Conservation (phyloP, 495 filamentous ascomycete species). For the Penicillium silybi region DNA sequence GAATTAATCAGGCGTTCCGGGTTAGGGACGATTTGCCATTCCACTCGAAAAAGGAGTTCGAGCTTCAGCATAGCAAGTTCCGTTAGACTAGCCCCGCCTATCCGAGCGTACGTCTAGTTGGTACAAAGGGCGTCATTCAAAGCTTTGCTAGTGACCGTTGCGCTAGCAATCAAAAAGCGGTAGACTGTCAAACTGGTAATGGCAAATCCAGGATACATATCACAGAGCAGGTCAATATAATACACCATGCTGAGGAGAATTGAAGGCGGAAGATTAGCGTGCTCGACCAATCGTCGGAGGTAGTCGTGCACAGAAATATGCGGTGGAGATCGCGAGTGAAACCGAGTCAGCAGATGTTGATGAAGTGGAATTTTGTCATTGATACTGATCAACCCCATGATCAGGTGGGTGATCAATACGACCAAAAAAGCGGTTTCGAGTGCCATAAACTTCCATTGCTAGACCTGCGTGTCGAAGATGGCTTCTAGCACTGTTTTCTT, state of each 20-base stretch:
- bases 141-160: slow-evolving; percentile 1
- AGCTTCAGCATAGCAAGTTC: slow-evolving; percentile 89
- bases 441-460: slow-evolving; percentile 1
- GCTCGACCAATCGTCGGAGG: not conserved
- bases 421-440: too few species aligned
- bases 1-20: slow-evolving; percentile 88
- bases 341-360: too few species aligned
- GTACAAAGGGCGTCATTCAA: not conserved
- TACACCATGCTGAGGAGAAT: slow-evolving; percentile 2
- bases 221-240: not conserved
- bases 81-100: not conserved
- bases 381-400: too few species aligned
- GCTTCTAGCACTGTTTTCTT: slow-evolving; percentile 13
- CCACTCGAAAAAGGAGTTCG: slow-evolving; percentile 81
- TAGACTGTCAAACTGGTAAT: not conserved
- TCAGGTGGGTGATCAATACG: too few species aligned
- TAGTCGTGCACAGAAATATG: not conserved
- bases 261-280: not conserved
- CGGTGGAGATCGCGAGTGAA: not conserved
- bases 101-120: not conserved
- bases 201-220: not conserved
- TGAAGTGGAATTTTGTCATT: too few species aligned
- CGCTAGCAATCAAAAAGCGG: not conserved
- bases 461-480: slow-evolving; percentile 21
- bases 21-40: slow-evolving; percentile 93